Base-by-base conservation (phyloP, 2,329 filamentous ascomycete genomes). In the Arthrocladium fulminans region DNA sequence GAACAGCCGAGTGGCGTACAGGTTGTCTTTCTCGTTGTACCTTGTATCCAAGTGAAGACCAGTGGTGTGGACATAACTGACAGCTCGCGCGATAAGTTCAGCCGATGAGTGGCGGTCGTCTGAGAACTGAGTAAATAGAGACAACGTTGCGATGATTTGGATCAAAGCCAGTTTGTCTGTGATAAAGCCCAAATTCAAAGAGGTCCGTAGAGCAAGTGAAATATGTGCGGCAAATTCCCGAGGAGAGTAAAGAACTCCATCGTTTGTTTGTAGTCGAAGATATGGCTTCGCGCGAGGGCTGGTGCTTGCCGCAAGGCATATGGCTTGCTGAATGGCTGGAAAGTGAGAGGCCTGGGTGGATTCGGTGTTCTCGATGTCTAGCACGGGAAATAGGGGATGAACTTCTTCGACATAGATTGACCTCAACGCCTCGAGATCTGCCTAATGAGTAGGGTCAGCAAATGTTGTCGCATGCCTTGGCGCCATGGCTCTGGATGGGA, bases 51-150 rank as follows among this genome's bases (percentile, higher is more conserved):
- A 66, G 47, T 82, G 79, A 15, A 80, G 58, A 1, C 78, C 73
- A 0, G 80, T 63, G 0, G 76, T 79, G 34, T 79, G 73, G 32
- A 74, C 70, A 48, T 81, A 75, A 46, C 80, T 76, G 7, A 79
- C 69, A 1, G 77, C 77, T 15, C 72, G 69, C 6, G 69, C 71
- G 23, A 73, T 74, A 2, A 80, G 61, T 23, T 77, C 70, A 1
- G 76, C 71, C 0, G 77, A 75, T 3, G 74, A 58, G 54, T 80
- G 75, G 9, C 74, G 70, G 53, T 80, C 76, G 27, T 76, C 72
- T 1, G 73, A 66, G 38, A 68, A 68, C 50, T 81, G 77, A n/a
- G 72, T 73, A 55, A 78, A 81, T n/a, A 81, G 65, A 0, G 77
- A 77, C 15, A 80, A 60, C 41, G 80, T 68, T 22, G 72, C 67